Evolutionary conservation across 2,329 filamentous ascomycete species (phyloP).

Genomic region (Sclerotinia sclerotiorum): DNA sequence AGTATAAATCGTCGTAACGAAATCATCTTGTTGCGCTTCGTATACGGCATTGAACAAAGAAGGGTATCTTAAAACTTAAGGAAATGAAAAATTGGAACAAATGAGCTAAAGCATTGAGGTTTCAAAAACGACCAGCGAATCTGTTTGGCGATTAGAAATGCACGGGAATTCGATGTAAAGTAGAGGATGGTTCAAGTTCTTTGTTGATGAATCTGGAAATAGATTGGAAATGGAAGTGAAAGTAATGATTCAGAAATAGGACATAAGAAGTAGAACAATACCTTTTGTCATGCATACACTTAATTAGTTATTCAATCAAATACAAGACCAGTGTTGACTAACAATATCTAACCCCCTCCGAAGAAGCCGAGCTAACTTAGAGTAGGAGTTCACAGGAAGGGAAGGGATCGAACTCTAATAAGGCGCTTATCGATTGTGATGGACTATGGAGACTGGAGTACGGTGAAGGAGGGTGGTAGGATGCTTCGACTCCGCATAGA

Average conservation of each 20-base stretch:
- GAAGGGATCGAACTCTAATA: not conserved
- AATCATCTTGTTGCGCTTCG: constrained; percentile 28
- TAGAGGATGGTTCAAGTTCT: not conserved
- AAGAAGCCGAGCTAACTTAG: constrained; percentile 14
- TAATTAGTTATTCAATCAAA: not conserved
- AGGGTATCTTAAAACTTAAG: constrained; percentile 20
- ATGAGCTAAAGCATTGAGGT: constrained; percentile 19
- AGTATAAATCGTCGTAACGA: constrained; percentile 35
- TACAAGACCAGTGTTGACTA: not conserved
- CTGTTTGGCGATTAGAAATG: constrained; percentile 11
- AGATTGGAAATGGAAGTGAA: not conserved
- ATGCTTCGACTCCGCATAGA: not conserved
- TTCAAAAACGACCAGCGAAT: constrained; percentile 16
- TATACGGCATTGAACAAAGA: not conserved
- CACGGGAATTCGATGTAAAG: not conserved
- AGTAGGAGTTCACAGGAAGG: not conserved
- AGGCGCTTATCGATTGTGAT: constrained; percentile 12
- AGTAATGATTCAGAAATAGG: not conserved
- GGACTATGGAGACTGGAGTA: not conserved
- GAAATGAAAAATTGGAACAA: constrained; percentile 6
- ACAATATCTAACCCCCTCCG: constrained; percentile 10
- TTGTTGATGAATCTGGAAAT: not conserved
- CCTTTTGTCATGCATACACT: not conserved
- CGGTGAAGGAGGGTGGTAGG: not conserved
- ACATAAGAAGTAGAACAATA: not conserved